These are phyloP conservation scores for Alternaria angustiovoidea DNA, from an alignment of 2,329 filamentous ascomycete species.

Conservation along the genomic window DNA sequence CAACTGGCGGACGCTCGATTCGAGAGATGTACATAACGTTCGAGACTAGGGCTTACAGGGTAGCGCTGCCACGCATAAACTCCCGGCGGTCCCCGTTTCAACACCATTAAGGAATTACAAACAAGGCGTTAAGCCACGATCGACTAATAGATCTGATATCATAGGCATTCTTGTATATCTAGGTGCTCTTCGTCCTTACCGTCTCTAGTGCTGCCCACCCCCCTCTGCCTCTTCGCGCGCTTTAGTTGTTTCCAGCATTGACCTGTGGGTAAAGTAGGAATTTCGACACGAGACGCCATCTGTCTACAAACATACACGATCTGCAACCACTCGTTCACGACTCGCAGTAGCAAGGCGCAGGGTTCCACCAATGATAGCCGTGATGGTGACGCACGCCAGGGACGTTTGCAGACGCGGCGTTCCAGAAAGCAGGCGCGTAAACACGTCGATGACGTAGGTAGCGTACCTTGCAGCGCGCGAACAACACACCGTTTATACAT, in stretches of 20 bases:
- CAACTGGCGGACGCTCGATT: too few relatives aligned
- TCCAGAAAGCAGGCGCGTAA: conserved; percentile 17
- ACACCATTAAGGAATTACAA: too few relatives aligned
- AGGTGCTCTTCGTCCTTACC: too few relatives aligned
- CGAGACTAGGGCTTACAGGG: too few relatives aligned
- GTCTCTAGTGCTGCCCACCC: not conserved
- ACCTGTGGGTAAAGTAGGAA: not conserved
- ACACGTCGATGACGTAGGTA: conserved; percentile 24
- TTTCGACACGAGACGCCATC: not conserved
- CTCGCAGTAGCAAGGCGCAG: not conserved
- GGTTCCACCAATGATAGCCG: not conserved
- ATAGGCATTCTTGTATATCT: too few relatives aligned
- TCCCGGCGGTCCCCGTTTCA: too few relatives aligned
- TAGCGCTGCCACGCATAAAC: too few relatives aligned
- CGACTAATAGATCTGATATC: too few relatives aligned
- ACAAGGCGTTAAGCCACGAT: too few relatives aligned
- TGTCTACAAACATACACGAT: not conserved
- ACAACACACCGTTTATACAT: conserved; percentile 14
- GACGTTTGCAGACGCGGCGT: conserved; percentile 13
- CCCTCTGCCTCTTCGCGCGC: not conserved
- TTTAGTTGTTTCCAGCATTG: not conserved
- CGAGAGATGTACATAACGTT: too few relatives aligned
- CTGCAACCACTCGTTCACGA: not conserved
- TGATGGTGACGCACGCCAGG: not conserved
- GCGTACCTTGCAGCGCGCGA: conserved; percentile 12